A percentile compares a stretch with the other conserved stretches of the same genome.
These are phyloP conservation scores for Microbotryomycetes sp. DNA, from an alignment of 1,284 basidiomycete species.

Conservation along the genomic window DNA sequence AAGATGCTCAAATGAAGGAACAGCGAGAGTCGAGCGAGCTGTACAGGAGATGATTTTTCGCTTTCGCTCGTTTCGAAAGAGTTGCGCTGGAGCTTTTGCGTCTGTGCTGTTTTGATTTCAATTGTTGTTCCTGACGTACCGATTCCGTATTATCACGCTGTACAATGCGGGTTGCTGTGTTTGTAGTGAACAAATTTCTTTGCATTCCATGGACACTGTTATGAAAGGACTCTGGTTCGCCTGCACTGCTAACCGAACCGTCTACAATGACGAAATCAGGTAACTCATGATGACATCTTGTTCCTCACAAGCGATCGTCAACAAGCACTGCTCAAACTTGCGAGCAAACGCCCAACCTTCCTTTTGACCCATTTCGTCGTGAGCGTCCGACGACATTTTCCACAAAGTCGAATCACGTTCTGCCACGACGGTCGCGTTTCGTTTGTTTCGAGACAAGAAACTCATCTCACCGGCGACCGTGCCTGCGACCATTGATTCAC, in stretches of 20 bases:
- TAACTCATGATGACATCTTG: conserved; percentile 14
- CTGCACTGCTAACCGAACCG: too few species aligned
- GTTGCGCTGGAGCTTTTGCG: neutral
- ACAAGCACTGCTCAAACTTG: conserved; percentile 25
- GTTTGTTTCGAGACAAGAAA: conserved; percentile 61
- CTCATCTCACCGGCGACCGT: conserved; percentile 83
- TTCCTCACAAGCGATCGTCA: conserved; percentile 26
- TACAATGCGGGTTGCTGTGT: too few species aligned
- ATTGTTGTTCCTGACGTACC: too few species aligned
- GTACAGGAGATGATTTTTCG: conserved; percentile 1
- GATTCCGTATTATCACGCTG: too few species aligned
- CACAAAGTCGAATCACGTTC: conserved; percentile 71
- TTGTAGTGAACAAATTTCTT: too few species aligned
- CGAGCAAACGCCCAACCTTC: conserved; percentile 26
- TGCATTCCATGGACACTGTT: too few species aligned
- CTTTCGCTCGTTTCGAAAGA: too few species aligned
- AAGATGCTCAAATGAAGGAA: conserved; percentile 14
- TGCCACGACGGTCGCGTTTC: conserved; percentile 79
- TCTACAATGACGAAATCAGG: neutral
- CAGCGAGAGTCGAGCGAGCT: neutral
- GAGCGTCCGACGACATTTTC: conserved; percentile 57
- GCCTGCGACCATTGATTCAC: conserved; percentile 68
- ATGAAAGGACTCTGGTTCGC: too few species aligned
- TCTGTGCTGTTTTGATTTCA: neutral
- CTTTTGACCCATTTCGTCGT: conserved; percentile 50